Evolutionary conservation across 2,329 filamentous ascomycete genomes (phyloP).

Genomic region (Epichloe uncinata): DNA sequence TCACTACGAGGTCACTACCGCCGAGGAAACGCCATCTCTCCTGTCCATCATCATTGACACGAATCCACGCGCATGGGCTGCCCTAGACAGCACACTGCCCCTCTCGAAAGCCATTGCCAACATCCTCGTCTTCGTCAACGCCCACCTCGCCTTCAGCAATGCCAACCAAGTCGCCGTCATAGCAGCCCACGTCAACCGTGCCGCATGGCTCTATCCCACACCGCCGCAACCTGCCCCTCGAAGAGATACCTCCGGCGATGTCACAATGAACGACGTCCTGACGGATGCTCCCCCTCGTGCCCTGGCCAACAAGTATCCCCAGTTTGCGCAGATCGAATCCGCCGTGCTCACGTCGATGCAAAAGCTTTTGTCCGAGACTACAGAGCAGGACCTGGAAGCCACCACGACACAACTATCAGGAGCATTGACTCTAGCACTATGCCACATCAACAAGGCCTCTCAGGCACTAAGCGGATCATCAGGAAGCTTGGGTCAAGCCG

Average conservation of each 20-base stretch:
- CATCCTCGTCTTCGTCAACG: slow-evolving; percentile 91
- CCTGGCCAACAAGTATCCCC: slow-evolving; percentile 80
- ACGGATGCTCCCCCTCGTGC: slow-evolving; percentile 19
- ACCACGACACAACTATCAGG: slow-evolving; percentile 82
- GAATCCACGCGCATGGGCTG: slow-evolving; percentile 87
- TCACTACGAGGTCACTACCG: slow-evolving; percentile 43
- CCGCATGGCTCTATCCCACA: slow-evolving; percentile 77
- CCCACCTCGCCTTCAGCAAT: slow-evolving; percentile 87
- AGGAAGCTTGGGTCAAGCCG: slow-evolving; percentile 23
- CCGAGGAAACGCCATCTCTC: slow-evolving; percentile 58
- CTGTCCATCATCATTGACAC: slow-evolving; percentile 89
- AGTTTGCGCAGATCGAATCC: slow-evolving; percentile 77
- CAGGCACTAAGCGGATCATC: slow-evolving; percentile 49
- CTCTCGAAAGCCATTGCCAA: slow-evolving; percentile 75
- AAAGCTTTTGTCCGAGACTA: slow-evolving; percentile 58
- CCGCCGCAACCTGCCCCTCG: slow-evolving; percentile 17
- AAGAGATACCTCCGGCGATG: slow-evolving; percentile 32
- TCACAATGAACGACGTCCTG: slow-evolving; percentile 41
- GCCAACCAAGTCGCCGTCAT: slow-evolving; percentile 86
- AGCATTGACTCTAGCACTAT: slow-evolving; percentile 76
- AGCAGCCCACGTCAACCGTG: slow-evolving; percentile 75
- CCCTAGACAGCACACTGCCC: slow-evolving; percentile 59
- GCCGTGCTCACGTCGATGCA: slow-evolving; percentile 64
- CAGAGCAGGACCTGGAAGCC: slow-evolving; percentile 48
- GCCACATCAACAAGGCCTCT: slow-evolving; percentile 76